Percentiles rank a stretch among this genome's conserved stretches.
Conservation (phyloP, 2,329 filamentous ascomycete species). For the Nemania sp. region DNA sequence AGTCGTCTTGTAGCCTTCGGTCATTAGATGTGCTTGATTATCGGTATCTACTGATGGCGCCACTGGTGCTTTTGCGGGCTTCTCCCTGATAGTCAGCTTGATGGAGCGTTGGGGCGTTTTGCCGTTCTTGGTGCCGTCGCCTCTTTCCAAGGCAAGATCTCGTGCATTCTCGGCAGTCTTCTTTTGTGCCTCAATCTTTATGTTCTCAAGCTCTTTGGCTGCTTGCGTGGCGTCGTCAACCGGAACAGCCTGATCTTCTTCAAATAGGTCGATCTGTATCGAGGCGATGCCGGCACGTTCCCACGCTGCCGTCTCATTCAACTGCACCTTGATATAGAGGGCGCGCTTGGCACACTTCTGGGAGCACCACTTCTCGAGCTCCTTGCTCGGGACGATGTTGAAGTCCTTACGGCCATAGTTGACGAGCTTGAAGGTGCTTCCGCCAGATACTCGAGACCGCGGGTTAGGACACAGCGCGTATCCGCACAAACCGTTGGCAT, state of each 20-base stretch:
- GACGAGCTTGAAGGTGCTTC: constrained; percentile 70
- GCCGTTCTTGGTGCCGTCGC: constrained; percentile 29
- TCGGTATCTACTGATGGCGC: constrained; percentile 43
- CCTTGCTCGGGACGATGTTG: constrained; percentile 69
- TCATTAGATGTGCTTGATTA: constrained; percentile 48
- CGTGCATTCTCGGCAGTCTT: constrained; percentile 35
- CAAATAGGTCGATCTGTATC: constrained; percentile 63
- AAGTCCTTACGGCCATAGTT: constrained; percentile 56
- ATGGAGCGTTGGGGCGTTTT: constrained; percentile 45
- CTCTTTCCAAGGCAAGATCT: constrained; percentile 39
- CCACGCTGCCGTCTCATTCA: constrained; percentile 85
- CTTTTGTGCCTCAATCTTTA: constrained; percentile 23
- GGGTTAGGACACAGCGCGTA: constrained; percentile 76
- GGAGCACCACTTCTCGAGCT: constrained; percentile 87
- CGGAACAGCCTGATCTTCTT: constrained; percentile 59
- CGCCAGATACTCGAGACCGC: constrained; percentile 58
- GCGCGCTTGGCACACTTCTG: constrained; percentile 76
- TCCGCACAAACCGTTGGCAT: constrained; percentile 79
- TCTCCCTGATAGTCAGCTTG: constrained; percentile 57
- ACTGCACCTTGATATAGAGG: constrained; percentile 85
- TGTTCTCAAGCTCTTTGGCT: constrained; percentile 23
- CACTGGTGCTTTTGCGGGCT: constrained; percentile 46
- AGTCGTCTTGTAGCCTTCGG: constrained; percentile 57
- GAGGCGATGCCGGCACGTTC: constrained; percentile 66
- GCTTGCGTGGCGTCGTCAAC: constrained; percentile 26